phyloP scores from a whole-genome alignment of 2,329 filamentous ascomycete genomes.

The Hypoxylon sp. region DNA sequence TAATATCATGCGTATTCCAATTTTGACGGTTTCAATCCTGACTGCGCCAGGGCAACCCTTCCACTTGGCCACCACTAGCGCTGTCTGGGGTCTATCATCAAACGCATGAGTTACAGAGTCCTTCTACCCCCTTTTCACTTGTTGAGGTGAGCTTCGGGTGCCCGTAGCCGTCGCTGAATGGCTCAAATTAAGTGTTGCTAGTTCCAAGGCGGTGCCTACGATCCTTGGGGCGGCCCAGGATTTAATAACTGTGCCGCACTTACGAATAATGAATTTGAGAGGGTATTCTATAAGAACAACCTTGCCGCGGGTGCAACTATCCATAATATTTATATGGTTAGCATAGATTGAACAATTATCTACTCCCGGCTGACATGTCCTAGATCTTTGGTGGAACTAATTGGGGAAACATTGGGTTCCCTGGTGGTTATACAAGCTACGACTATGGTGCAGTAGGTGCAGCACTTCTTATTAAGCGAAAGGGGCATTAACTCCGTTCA shows the following conservation, averaged over 20 bases:
- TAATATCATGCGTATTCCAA: neutral
- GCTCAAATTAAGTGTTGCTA: slow-evolving; percentile 7
- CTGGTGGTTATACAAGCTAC: slow-evolving; percentile 73
- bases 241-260: slow-evolving; percentile 75
- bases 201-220: slow-evolving; percentile 80
- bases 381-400: slow-evolving; percentile 81
- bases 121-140: slow-evolving; percentile 70
- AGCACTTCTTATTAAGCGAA: neutral
- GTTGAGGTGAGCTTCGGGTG: slow-evolving; percentile 49
- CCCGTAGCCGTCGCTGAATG: neutral
- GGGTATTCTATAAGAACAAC: slow-evolving; percentile 86
- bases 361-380: slow-evolving; percentile 66
- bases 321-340: slow-evolving; percentile 37
- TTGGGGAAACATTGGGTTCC: slow-evolving; percentile 83
- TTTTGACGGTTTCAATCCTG: neutral
- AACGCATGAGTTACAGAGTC: slow-evolving; percentile 71
- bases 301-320: slow-evolving; percentile 64
- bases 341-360: neutral
- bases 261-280: slow-evolving; percentile 78
- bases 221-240: slow-evolving; percentile 80
- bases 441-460: slow-evolving; percentile 72
- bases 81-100: slow-evolving; percentile 70
- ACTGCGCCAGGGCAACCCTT: slow-evolving; percentile 53
- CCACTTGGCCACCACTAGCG: slow-evolving; percentile 69
- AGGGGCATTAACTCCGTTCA: slow-evolving; percentile 1